A percentile compares a stretch with the other conserved stretches of the same genome.
These are phyloP conservation scores for Aspergillus nanangensis DNA, from an alignment of 495 filamentous ascomycete genomes.

Conservation along the genomic window DNA sequence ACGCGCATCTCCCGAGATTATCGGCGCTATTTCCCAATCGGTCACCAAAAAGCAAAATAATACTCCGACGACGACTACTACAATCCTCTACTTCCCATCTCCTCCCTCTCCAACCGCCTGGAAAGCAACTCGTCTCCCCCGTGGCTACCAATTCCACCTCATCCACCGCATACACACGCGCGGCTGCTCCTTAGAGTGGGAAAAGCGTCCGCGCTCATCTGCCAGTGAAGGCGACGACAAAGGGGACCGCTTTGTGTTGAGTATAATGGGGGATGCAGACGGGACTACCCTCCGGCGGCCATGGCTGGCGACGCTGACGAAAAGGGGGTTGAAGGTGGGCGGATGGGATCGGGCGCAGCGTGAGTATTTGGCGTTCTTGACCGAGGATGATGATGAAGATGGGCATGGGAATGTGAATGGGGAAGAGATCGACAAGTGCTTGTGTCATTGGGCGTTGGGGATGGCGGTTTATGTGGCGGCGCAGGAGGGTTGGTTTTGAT, in stretches of 20 bases:
- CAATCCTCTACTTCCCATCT: constrained; percentile 1
- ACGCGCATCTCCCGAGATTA: background rate
- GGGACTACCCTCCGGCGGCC: constrained; percentile 3
- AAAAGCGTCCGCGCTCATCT: constrained; percentile 6
- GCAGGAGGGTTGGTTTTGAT: constrained; percentile 29
- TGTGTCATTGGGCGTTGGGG: constrained; percentile 32
- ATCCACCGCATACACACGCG: background rate
- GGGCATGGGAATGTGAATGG: too few species aligned
- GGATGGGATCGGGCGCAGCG: constrained; percentile 16
- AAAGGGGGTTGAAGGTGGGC: constrained; percentile 13
- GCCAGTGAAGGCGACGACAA: background rate
- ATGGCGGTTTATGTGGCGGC: constrained; percentile 32
- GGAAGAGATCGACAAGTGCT: constrained; percentile 17
- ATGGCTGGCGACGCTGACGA: constrained; percentile 16
- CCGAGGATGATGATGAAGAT: constrained; percentile 9
- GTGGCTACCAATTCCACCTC: constrained; percentile 9
- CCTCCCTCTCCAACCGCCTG: background rate
- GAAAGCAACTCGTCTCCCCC: background rate
- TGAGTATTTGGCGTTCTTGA: constrained; percentile 4
- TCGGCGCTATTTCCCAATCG: constrained; percentile 9
- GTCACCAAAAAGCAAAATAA: constrained; percentile 1
- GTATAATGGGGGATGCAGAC: constrained; percentile 5
- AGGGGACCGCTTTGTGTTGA: constrained; percentile 11
- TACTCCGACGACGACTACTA: constrained; percentile 3
- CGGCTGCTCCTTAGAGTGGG: constrained; percentile 10